These are phyloP conservation scores for Stereocaulon alpinum DNA, from an alignment of 495 filamentous ascomycete species.

Conservation along the genomic window DNA sequence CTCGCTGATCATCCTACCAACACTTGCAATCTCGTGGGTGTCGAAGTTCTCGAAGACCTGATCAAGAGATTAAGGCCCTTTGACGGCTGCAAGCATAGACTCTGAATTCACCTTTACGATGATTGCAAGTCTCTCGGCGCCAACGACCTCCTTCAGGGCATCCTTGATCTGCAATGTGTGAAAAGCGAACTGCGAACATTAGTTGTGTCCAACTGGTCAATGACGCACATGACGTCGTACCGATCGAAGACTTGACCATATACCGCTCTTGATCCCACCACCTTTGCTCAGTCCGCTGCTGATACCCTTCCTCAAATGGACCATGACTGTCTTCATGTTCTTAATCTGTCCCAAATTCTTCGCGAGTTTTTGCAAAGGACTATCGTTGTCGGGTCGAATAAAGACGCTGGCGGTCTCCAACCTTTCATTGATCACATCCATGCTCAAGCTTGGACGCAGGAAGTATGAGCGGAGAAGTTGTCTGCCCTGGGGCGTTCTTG, in stretches of 20 bases:
- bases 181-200: conserved; percentile 44
- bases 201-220: not conserved
- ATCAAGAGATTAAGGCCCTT: conserved; percentile 4
- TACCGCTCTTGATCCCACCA: conserved; percentile 49
- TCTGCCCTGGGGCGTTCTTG: conserved; percentile 75
- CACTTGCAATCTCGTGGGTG: conserved; percentile 21
- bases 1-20: conserved; percentile 17
- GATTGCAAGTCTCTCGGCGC: conserved; percentile 45
- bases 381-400: conserved; percentile 57
- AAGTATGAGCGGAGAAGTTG: conserved; percentile 70
- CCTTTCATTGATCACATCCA: conserved; percentile 60
- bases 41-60: conserved; percentile 36
- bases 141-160: conserved; percentile 48
- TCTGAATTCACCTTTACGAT: conserved; percentile 40
- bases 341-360: conserved; percentile 63
- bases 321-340: conserved; percentile 62
- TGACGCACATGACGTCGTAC: conserved; percentile 23
- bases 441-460: conserved; percentile 63
- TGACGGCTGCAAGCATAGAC: not conserved
- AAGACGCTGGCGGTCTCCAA: conserved; percentile 60
- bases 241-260: conserved; percentile 58
- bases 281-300: conserved; percentile 49
- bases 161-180: conserved; percentile 61
- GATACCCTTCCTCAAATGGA: conserved; percentile 66
- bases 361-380: conserved; percentile 43